Percentiles rank a stretch among this genome's conserved stretches.
These are phyloP conservation scores for Phytopythium boreale DNA, from an alignment of 352 stramenopile genomes.

Conservation along the genomic window DNA sequence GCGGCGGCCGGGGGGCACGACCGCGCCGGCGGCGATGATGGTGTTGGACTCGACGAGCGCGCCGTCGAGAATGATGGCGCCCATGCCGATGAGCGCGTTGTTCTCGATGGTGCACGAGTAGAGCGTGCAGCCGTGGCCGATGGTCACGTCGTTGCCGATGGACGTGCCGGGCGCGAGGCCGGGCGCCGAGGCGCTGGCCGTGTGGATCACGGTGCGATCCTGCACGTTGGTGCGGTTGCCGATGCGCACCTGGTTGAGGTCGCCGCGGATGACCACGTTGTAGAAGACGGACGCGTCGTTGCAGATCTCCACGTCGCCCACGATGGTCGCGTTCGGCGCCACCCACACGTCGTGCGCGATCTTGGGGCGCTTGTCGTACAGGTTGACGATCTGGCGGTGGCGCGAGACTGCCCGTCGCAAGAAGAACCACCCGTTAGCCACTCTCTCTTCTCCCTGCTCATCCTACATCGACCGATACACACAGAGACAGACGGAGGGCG, in stretches of 20 bases:
- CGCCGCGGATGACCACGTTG: constrained; percentile 94
- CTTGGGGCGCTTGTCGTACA: constrained; percentile 91
- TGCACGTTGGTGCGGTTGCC: constrained; percentile 96
- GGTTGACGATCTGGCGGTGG: constrained; percentile 91
- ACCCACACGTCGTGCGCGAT: constrained; percentile 92
- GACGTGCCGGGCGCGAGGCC: constrained; percentile 81
- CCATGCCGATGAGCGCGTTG: constrained; percentile 96
- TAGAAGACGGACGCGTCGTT: constrained; percentile 96
- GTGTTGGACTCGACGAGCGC: constrained; percentile 92
- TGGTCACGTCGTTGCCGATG: constrained; percentile 96
- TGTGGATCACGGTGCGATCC: constrained; percentile 95
- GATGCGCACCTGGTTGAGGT: constrained; percentile 92
- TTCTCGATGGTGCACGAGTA: constrained; percentile 96
- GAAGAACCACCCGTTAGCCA: not conserved
- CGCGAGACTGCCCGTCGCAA: constrained; percentile 86
- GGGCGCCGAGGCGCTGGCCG: constrained; percentile 74
- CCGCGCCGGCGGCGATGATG: constrained; percentile 94
- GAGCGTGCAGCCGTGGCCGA: constrained; percentile 94
- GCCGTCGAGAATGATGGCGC: constrained; percentile 92
- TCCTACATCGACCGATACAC: no score
- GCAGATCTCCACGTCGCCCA: constrained; percentile 95
- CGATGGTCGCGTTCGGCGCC: constrained; percentile 95
- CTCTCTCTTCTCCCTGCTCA: not conserved
- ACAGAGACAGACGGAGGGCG: no score
- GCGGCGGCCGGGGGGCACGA: constrained; percentile 85